Base-by-base conservation (phyloP, 2,329 filamentous ascomycete species). In the Sarocladium strictum region DNA sequence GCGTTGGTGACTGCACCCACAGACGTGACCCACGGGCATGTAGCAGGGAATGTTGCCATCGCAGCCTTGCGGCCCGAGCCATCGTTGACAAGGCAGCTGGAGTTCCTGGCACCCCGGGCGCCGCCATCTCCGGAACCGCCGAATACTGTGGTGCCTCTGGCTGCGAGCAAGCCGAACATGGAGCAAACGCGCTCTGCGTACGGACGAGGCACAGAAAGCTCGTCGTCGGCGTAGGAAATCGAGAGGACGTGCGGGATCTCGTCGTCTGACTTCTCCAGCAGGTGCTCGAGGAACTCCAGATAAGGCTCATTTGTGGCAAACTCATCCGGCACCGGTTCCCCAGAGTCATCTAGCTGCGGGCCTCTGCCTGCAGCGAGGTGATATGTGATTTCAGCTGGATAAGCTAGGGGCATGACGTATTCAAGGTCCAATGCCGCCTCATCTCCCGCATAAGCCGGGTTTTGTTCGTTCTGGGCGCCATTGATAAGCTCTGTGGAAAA, bases 21-120 rank as follows among this genome's bases (percentile, higher is more conserved):
- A 2, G 77, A 71, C 0, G 86, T 89, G 7, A 89, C 79, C 65
- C 81, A 89, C 0, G 85, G 86, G 60, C 86, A 90, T 0, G 79
- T 78, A 0, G 78, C 79, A 0, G 86, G 86, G 67, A 89, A 90
- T 4, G 76, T 77, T 1, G 84, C 76, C 27, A 83, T 71, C 62
- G 85, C 83, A 19, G 76, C 72, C 12, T 35, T 27, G n/a, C 27
- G n/a, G 10, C 76, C 76, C 1, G 72, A 73, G 21, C 83, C 84
- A 55, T 86, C 81, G 62, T 85, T 83, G 55, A 75, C 75, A 53
- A 74, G 68, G 68, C 84, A 88, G 19, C 59, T 63, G 56, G 82
- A 84, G 56, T 68, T 64, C 15, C 69, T 69, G 2, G 68, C 71
- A 3, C 74, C 75, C 2, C 68, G 69, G 2, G 73, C 69, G 19